A percentile compares a stretch with the other conserved stretches of the same genome.
These are phyloP conservation scores for Halophytophthora batemanensis DNA, from an alignment of 352 stramenopile genomes.

Conservation along the genomic window DNA sequence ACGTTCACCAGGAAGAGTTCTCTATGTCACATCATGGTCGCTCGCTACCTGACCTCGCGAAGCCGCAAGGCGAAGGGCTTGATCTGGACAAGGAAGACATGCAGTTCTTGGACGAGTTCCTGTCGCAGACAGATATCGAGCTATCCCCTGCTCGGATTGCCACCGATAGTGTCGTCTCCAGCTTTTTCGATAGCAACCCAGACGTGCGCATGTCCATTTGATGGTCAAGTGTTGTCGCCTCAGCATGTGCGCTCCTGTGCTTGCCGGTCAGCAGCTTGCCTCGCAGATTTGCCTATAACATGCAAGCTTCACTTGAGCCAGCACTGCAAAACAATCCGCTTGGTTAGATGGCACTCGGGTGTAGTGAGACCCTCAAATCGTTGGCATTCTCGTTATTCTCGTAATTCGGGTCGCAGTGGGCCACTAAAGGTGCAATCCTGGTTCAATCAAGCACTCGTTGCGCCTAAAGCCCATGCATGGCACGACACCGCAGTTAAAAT, in stretches of 20 bases:
- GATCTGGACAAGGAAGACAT: slow-evolving; percentile 15
- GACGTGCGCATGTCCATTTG: slow-evolving; percentile 23
- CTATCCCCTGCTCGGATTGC: slow-evolving; percentile 11
- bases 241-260: slow-evolving; percentile 6
- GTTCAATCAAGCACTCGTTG: too few relatives aligned
- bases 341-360: too few relatives aligned
- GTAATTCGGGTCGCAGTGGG: too few relatives aligned
- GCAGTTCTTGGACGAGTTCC: slow-evolving; percentile 25
- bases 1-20: slow-evolving; percentile 1
- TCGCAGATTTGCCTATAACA: too few relatives aligned
- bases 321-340: too few relatives aligned
- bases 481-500: too few relatives aligned
- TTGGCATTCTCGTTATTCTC: too few relatives aligned
- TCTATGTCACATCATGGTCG: slow-evolving; percentile 9
- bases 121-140: slow-evolving; percentile 24
- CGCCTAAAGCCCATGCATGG: too few relatives aligned
- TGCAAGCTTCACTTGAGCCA: too few relatives aligned
- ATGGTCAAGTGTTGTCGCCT: neutral
- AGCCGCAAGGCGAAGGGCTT: slow-evolving; percentile 1
- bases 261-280: too few relatives aligned
- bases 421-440: too few relatives aligned
- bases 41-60: slow-evolving; percentile 16
- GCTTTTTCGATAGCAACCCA: slow-evolving; percentile 9
- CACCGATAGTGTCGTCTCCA: neutral
- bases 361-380: too few relatives aligned